A percentile compares a stretch with the other conserved stretches of the same genome.
These are phyloP conservation scores for Eimeria praecox DNA, from an alignment of 169 alveolate genomes.

Conservation along the genomic window DNA sequence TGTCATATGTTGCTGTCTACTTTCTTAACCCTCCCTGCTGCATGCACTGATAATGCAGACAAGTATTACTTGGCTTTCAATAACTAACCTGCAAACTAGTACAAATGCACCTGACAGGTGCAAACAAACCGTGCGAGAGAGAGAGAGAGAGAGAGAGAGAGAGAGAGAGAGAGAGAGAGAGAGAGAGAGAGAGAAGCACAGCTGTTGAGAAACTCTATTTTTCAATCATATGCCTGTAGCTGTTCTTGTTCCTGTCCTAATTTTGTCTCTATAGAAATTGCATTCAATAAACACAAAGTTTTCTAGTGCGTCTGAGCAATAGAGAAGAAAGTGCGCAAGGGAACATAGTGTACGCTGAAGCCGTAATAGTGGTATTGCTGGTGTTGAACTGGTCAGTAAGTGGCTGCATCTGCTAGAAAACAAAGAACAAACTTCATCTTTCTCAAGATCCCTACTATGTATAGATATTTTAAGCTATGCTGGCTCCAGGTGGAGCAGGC, in stretches of 20 bases:
- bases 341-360: neutral
- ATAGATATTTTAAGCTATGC: neutral
- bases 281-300: neutral
- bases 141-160: too few relatives aligned
- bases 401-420: neutral
- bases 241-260: neutral
- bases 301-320: neutral
- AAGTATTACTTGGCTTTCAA: neutral
- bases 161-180: too few relatives aligned
- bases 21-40: neutral
- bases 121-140: neutral
- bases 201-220: neutral
- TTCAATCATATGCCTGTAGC: neutral
- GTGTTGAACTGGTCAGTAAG: neutral
- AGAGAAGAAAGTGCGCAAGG: neutral
- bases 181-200: neutral
- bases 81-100: neutral
- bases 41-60: neutral
- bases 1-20: neutral
- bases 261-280: neutral
- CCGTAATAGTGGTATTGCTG: neutral
- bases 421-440: neutral
- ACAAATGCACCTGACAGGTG: neutral
- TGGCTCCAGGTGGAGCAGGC: neutral
- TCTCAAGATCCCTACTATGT: neutral